These are phyloP conservation scores for Strobilomyces confusus DNA, from an alignment of 768 basidiomycete genomes.

Conservation along the genomic window DNA sequence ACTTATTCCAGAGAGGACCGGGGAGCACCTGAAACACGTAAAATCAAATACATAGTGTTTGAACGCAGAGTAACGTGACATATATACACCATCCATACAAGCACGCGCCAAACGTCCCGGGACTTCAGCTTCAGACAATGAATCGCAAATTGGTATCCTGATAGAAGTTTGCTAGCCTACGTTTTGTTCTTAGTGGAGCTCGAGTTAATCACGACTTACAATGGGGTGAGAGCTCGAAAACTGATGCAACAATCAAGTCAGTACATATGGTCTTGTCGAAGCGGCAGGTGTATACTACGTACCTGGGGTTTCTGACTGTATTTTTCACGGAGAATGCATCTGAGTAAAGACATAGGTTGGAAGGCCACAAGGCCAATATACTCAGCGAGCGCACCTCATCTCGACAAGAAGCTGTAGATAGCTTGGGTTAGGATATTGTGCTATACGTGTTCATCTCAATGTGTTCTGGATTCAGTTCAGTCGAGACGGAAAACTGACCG, in stretches of 20 bases:
- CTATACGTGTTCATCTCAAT: conserved; percentile 23
- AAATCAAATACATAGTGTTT: not conserved
- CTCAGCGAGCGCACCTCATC: conserved; percentile 36
- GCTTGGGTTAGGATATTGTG: conserved; percentile 44
- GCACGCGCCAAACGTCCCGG: not conserved
- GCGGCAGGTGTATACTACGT: not conserved
- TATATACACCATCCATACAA: conserved; percentile 3
- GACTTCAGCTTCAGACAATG: conserved; percentile 21
- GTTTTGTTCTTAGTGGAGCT: not conserved
- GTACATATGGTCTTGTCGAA: not conserved
- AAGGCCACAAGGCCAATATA: not conserved
- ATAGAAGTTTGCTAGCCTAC: not conserved
- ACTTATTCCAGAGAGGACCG: not conserved
- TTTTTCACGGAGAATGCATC: conserved; percentile 39
- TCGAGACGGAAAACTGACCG: conserved; percentile 30
- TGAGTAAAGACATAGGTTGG: conserved; percentile 11
- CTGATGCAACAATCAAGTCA: conserved; percentile 17
- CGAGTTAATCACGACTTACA: conserved; percentile 26
- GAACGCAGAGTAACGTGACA: conserved; percentile 22
- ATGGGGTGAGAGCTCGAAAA: conserved; percentile 43
- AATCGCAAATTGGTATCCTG: conserved; percentile 31
- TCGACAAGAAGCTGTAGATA: conserved; percentile 47
- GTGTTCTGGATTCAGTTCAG: not conserved
- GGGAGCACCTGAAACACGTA: not conserved
- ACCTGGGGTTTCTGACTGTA: conserved; percentile 59